Percentiles rank a stretch among this genome's conserved stretches.
Conservation (phyloP, 179 eudicot genomes). For the Kewa caespitosa region DNA sequence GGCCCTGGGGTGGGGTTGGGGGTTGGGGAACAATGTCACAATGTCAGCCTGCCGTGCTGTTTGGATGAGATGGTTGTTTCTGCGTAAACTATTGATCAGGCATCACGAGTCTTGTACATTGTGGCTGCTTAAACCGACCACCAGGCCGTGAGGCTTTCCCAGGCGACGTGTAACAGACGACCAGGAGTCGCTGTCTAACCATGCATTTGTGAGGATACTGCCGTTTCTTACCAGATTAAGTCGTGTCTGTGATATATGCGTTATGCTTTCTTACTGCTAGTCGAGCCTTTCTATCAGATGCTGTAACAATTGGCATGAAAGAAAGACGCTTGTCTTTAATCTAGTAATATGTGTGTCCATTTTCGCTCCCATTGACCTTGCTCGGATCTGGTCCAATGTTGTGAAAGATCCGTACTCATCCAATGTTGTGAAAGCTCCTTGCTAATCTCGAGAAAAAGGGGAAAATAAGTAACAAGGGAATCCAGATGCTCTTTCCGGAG, state of each 20-base stretch:
- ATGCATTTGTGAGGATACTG: neutral
- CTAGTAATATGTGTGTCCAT: neutral
- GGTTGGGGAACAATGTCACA: neutral
- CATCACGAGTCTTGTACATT: neutral
- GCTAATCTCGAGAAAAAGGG: neutral
- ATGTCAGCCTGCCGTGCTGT: neutral
- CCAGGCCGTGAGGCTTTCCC: too few relatives aligned
- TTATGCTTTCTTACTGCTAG: neutral
- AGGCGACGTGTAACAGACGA: neutral
- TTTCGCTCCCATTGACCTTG: neutral
- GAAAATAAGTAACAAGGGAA: neutral
- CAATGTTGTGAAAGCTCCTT: neutral
- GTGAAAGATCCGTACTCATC: neutral
- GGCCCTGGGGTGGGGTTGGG: neutral
- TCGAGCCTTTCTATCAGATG: neutral
- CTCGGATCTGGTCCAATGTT: neutral
- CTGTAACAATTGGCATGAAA: neutral
- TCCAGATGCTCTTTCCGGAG: neutral
- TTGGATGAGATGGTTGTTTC: slow-evolving; percentile 1
- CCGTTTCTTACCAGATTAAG: slow-evolving; percentile 2
- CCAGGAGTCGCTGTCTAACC: slow-evolving; percentile 5
- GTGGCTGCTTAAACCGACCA: neutral
- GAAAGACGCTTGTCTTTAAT: neutral
- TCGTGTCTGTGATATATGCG: neutral
- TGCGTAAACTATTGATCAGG: neutral